These are phyloP conservation scores for Pseudoturritis turrita DNA, from an alignment of 345 rosid species.

Conservation along the genomic window DNA sequence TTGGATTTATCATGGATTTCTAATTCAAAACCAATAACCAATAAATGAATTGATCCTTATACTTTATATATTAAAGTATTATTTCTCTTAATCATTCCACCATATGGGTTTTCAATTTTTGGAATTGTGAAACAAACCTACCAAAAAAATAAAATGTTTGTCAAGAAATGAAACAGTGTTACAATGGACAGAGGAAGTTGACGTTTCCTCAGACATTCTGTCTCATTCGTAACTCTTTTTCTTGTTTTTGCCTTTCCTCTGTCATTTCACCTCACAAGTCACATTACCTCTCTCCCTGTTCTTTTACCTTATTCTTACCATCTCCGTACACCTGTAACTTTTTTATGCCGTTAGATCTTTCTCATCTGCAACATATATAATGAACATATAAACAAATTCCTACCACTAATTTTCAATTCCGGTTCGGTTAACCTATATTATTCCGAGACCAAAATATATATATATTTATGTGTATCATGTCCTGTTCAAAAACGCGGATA, in stretches of 20 bases:
- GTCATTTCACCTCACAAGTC: conserved; percentile 22
- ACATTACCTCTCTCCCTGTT: not conserved
- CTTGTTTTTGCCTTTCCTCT: not conserved
- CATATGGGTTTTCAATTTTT: too few relatives aligned
- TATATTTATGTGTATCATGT: not conserved
- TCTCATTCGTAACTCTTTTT: conserved; percentile 18
- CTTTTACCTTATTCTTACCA: not conserved
- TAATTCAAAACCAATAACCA: too few relatives aligned
- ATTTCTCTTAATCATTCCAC: too few relatives aligned
- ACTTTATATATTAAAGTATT: too few relatives aligned
- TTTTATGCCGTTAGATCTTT: not conserved
- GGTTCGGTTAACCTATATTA: not conserved
- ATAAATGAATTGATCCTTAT: too few relatives aligned
- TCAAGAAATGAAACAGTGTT: too few relatives aligned
- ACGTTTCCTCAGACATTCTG: conserved; percentile 25
- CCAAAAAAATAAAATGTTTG: too few relatives aligned
- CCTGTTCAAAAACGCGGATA: too few relatives aligned
- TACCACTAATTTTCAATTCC: not conserved
- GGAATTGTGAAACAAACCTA: too few relatives aligned
- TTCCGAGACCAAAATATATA: not conserved
- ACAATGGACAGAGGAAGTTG: conserved; percentile 1
- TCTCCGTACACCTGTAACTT: conserved; percentile 7
- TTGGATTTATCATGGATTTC: too few relatives aligned
- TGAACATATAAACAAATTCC: not conserved
- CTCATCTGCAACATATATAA: not conserved